Base-by-base conservation (phyloP, 805 yeast genomes). In the Maudiozyma saulgeensis region DNA sequence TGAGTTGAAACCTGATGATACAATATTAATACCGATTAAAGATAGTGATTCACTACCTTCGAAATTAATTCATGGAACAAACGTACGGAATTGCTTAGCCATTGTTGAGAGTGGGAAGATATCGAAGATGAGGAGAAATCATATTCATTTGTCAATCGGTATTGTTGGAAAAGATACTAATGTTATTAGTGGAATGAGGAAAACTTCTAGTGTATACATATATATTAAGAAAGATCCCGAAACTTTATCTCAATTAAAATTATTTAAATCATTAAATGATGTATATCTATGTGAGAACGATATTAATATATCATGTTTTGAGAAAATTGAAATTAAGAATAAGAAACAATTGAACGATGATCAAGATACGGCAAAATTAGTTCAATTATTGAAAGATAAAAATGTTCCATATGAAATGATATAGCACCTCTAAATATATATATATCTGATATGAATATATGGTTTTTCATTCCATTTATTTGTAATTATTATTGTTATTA, bases 11-110 rank as follows among this genome's bases (percentile, higher is more conserved):
- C 65, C 67, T 1, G 70, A 71, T 28, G 74, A 69, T 19, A 73
- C 75, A 15, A 72, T 74, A 28, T 64, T 79, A 28, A 61, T 47
- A 44, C 70, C 61, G 37, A 58, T 80, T 43, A 58, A 59, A n/a
- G 52, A 62, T 18, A 45, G 41, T 1, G 69, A 64, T 0, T 71
- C 75, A 4, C 69, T 79, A 44, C 93, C 86, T 0, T 39, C 54
- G 0, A 61, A 38, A 18, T 74, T 88, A 2, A 80, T 87, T 18
- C 99, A 93, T 64, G 98, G 98, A 4, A 91, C 98, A 0, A 79
- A 72, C 51, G 48, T 51, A 5, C 61, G 64, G 2, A 79, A 76
- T 28, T 68, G 84, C 55, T 59, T 67, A 1, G 49, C 61, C 19
- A 86, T 86, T 4, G 49, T 74, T n/a, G 47, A 67, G 25, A 56